A percentile compares a stretch with the other conserved stretches of the same genome.
phyloP scores from a whole-genome alignment of 176 grass and related monocot genomes.

The Cenchrus purpureus region DNA sequence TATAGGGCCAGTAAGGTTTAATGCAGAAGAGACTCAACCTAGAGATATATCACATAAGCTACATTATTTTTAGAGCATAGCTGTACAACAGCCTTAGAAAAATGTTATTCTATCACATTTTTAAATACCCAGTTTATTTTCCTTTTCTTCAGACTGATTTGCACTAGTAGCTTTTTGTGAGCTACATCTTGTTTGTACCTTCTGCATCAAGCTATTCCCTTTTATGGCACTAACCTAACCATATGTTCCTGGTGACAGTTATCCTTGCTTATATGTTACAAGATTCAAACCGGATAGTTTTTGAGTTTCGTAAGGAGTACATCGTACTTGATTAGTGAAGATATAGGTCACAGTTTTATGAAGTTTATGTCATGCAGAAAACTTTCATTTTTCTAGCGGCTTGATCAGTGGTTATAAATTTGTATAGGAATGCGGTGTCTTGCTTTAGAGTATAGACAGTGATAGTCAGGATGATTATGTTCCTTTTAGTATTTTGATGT shows the following conservation, averaged over 20 bases:
- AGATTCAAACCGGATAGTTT: background rate
- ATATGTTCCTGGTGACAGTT: background rate
- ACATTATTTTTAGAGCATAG: background rate
- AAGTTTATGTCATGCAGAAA: background rate
- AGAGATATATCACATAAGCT: background rate
- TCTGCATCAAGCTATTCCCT: background rate
- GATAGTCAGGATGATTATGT: too few species aligned
- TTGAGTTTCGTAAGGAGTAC: background rate
- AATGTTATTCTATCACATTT: background rate
- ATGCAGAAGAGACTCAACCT: background rate
- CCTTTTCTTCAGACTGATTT: background rate
- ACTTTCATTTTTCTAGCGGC: background rate
- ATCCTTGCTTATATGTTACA: slow-evolving; percentile 6
- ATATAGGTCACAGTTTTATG: background rate
- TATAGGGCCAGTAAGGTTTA: background rate
- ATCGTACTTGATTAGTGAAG: background rate
- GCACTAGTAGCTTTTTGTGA: background rate
- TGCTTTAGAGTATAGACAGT: too few species aligned
- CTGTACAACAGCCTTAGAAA: background rate
- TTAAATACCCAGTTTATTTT: background rate
- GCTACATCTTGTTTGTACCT: slow-evolving; percentile 1
- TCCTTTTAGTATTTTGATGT: background rate
- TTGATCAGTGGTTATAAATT: background rate
- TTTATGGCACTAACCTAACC: background rate
- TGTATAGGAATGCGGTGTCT: background rate